Evolutionary conservation across 2,329 filamentous ascomycete species (phyloP), one percentile per base, ranked within the genome.

Genomic region (Plenodomus biglobosus): DNA sequence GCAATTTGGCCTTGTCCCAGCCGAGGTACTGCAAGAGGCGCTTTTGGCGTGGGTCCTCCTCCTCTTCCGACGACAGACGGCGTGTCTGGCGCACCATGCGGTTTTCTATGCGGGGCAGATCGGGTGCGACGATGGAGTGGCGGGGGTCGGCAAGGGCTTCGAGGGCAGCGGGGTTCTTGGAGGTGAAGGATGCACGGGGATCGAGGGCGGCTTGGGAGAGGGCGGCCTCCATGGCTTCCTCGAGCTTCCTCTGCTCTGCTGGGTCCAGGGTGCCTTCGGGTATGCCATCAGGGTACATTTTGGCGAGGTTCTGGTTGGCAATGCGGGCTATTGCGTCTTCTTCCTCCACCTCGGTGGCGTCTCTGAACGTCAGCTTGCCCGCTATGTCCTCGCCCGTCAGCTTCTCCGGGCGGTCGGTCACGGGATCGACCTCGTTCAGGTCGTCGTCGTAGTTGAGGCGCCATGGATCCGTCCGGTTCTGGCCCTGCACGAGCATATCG

Each of bases 401-500:
- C 86, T 82, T 66, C 36, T 58, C 52, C 2, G 64, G 56, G 20
- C 63, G 57, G 75, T 97, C 92, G 52, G 94, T 81, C 41, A 89
- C 79, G 44, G 90, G 89, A 65, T 90, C 83, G 55, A 92, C 80
- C 48, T 81, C 81, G 50, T 87, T 83, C 65, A 96, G 87, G 69
- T 96, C 91, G 46, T 92, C 75, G 71, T 95, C 94, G 52, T 83
- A 78, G 16, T 64, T 63, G 41, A 92, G 76, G 44, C 79, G 78
- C 78, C 89, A 88, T 8, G 85, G 80, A 68, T 95, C 91, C 45
- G 77, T 80, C 52, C 90, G 85, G 60, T 88, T 72, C 37, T 83
- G 80, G 56, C 86, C 88, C 74, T 94, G 87, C 27, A 83, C 78
- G 36, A 86, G 79, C 67, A 96, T 69, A 72, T 97, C 90, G 57